phyloP scores from a whole-genome alignment of 345 rosid species.

The Hibiscus tridactylites region DNA sequence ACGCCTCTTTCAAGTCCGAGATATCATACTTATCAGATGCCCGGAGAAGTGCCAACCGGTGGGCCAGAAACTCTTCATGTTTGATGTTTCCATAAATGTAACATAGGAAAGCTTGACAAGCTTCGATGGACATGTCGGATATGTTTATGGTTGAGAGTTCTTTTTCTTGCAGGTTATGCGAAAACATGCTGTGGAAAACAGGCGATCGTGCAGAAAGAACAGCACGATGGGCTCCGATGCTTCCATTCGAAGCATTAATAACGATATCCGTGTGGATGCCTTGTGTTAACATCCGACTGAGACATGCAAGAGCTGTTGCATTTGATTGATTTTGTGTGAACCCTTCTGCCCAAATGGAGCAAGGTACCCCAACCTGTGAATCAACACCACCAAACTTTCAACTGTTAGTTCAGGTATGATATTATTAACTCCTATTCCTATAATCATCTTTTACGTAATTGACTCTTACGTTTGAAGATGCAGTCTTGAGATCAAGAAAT shows the following conservation, averaged over 20 bases:
- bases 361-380: conserved; percentile 60
- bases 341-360: conserved; percentile 80
- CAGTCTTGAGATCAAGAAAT: conserved; percentile 71
- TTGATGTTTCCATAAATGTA: conserved; percentile 74
- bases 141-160: conserved; percentile 65
- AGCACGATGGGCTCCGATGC: conserved; percentile 83
- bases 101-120: conserved; percentile 67
- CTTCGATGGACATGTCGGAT: conserved; percentile 71
- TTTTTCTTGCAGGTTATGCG: conserved; percentile 82
- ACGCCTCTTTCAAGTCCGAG: conserved; percentile 69
- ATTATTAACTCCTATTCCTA: neutral
- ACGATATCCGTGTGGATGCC: conserved; percentile 70
- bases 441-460: neutral
- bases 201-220: conserved; percentile 82
- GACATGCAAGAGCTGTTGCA: conserved; percentile 46
- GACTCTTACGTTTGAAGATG: conserved; percentile 54
- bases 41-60: conserved; percentile 64
- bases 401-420: conserved; percentile 6
- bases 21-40: conserved; percentile 89
- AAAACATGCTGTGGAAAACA: conserved; percentile 81
- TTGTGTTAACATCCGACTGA: conserved; percentile 79
- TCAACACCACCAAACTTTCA: neutral
- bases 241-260: conserved; percentile 70
- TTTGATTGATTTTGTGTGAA: conserved; percentile 35
- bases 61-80: conserved; percentile 61